Evolutionary conservation across 2,329 filamentous ascomycete species (phyloP), one percentile per base, ranked within the genome.

Genomic region (Cytospora leucostoma): DNA sequence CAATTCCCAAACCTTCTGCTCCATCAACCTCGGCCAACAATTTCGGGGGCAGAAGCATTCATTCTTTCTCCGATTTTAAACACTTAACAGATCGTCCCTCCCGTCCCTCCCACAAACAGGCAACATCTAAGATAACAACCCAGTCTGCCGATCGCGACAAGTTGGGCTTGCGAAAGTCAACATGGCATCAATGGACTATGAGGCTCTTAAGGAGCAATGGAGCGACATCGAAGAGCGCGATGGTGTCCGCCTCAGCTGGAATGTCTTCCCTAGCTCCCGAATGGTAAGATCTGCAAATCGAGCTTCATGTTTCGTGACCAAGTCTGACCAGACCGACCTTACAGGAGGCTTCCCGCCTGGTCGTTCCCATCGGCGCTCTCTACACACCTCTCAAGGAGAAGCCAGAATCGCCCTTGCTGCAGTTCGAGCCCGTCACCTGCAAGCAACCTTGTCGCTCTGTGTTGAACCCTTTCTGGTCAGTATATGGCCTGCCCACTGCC

Each of bases 341-440:
- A 7, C 71, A 96, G 91, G 93, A 97, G 88, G 93, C 93, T 62
- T 97, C 93, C 65, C 87, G 93, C 66, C 87, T 97, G 60, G 93
- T 97, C 67, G 95, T 98, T 40, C 95, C 95, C 66, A 97, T 99
- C 72, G 95, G 93, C 75, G 93, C 93, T 69, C 85, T 97, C 55
- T 98, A 98, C 78, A 99, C 94, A 2, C 93, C 94, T 6, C 80
- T 97, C 71, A 98, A 98, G 79, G 94, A 97, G 80, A 96, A 96
- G 80, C 87, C 90, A 27, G 90, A 96, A 68, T 91, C 92, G 32
- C 92, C 93, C 61, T 80, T 97, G 67, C 84, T 99, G 59, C 92
- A 96, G 75, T 98, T 98, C 78, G 94, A 98, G 78, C 95, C 95
- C 19, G 92, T 99, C 50, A 93, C 91, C 66, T 99, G 95, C 88